Base-by-base conservation (phyloP, 768 basidiomycete genomes). In the Pluteus cervinus region DNA sequence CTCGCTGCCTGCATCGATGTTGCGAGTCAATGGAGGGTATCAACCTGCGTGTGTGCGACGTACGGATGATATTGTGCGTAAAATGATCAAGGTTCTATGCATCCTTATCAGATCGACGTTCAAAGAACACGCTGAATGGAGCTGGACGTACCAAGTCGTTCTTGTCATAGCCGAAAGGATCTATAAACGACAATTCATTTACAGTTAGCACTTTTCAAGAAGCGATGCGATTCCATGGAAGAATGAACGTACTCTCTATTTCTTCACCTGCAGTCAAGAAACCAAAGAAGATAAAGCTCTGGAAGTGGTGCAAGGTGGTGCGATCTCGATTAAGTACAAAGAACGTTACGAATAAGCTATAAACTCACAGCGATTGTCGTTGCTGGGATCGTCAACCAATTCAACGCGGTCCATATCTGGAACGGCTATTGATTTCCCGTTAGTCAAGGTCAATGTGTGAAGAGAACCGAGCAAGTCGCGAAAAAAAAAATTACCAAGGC, bases 251-350 rank as follows among this genome's bases (percentile, higher is more conserved):
- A 81, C 80, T 81, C 57, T 83, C 80, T 39, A 84, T 83, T 57
- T 83, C 81, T 56, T 83, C 80, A 29, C 81, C 81, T 20, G 80
- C 79, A 33, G 78, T 79, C 41, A 85, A 54, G 61, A 83, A 84
- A 6, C 81, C 81, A 51, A 81, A 82, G 65, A 81, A 84, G 40
- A 81, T 66, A 54, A 84, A 83, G 47, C 68, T 68, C 73, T 81
- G 48, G 7, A 48, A 25, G 29, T 12, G 11, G 25, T 37, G 24
- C 23, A 26, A 23, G 6, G 44, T 25, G 31, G 32, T 32, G 14
- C 6, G 39, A 15, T 28, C 37, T 26, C 21, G 5, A n/a, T n/a
- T n/a, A n/a, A n/a, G n/a, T n/a, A 23, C 14, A 30, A 24, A 21
- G 18, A 45, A 37, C 35, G 20, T 36, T 39, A 41, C 25, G 24